Evolutionary conservation across 1,284 basidiomycete species (phyloP).

Genomic region (Heimioporus punctisporus): DNA sequence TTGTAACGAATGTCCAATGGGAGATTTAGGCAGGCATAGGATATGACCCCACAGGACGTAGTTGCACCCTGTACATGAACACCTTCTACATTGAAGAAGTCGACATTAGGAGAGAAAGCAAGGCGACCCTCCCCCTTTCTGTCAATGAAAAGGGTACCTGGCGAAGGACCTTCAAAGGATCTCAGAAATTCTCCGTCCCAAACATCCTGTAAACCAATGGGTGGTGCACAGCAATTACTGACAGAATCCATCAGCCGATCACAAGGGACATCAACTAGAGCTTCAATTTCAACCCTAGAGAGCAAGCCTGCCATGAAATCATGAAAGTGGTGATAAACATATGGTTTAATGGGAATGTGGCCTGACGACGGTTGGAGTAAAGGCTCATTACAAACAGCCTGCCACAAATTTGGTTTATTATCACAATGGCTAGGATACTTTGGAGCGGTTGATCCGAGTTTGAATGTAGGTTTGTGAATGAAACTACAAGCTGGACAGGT

Average conservation of each 20-base stretch:
- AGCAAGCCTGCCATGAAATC: background rate
- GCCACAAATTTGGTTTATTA: slow-evolving; percentile 1
- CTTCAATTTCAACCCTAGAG: background rate
- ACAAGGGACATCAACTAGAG: slow-evolving; percentile 1
- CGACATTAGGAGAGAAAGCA: background rate
- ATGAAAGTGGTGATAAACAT: slow-evolving; percentile 3
- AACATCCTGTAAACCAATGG: background rate
- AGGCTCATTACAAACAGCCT: background rate
- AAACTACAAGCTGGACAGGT: slow-evolving; percentile 5
- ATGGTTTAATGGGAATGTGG: slow-evolving; percentile 4
- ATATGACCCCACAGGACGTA: slow-evolving; percentile 5
- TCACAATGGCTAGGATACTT: slow-evolving; percentile 2
- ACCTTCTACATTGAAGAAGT: slow-evolving; percentile 2
- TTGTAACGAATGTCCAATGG: background rate
- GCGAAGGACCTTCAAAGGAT: background rate
- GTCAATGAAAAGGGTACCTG: background rate
- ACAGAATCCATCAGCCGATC: slow-evolving; percentile 1
- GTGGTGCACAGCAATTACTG: background rate
- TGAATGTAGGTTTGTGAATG: background rate
- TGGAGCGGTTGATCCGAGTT: background rate
- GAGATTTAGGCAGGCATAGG: slow-evolving; percentile 7
- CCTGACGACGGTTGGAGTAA: background rate
- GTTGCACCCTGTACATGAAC: background rate
- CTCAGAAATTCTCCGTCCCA: slow-evolving; percentile 4
- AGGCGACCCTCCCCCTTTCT: background rate